phyloP scores from a whole-genome alignment of 78 protist genomes.

The Trichosphaerium sp. region DNA sequence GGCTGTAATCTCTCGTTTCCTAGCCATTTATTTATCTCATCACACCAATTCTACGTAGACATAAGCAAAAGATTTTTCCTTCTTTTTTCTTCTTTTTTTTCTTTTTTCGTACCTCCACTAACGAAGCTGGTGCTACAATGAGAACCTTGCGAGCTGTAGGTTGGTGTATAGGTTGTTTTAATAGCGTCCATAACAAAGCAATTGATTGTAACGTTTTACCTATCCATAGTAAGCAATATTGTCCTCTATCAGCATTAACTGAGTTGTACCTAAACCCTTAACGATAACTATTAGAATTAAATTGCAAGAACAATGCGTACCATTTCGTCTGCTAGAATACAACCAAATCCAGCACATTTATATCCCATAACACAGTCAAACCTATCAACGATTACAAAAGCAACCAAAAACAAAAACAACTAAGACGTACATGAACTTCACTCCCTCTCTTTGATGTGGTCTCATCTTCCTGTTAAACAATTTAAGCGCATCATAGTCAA shows the following conservation, averaged over 20 bases:
- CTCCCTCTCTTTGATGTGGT: constrained; percentile 82
- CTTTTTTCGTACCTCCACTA: too few relatives aligned
- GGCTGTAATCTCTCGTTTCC: constrained; percentile 32
- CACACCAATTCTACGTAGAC: constrained; percentile 51
- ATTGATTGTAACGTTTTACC: constrained; percentile 81
- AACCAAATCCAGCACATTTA: background rate
- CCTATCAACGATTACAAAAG: too few relatives aligned
- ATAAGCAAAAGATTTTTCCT: too few relatives aligned
- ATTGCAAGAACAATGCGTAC: too few relatives aligned
- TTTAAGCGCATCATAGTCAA: too few relatives aligned
- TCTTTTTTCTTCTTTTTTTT: too few relatives aligned
- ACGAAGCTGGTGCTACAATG: constrained; percentile 51
- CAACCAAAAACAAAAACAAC: too few relatives aligned
- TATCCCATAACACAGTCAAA: constrained; percentile 45
- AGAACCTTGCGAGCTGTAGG: constrained; percentile 20
- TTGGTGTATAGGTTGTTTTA: constrained; percentile 36
- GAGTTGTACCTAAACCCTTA: too few relatives aligned
- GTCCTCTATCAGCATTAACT: background rate
- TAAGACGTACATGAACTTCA: constrained; percentile 65
- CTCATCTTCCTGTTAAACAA: constrained; percentile 39
- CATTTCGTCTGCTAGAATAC: constrained; percentile 39
- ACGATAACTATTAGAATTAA: too few relatives aligned
- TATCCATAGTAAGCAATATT: constrained; percentile 19
- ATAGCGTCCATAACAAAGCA: constrained; percentile 59
- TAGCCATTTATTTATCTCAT: constrained; percentile 46